These are phyloP conservation scores for Henckelia pumila DNA, from an alignment of 257 asterid genomes.

Conservation along the genomic window DNA sequence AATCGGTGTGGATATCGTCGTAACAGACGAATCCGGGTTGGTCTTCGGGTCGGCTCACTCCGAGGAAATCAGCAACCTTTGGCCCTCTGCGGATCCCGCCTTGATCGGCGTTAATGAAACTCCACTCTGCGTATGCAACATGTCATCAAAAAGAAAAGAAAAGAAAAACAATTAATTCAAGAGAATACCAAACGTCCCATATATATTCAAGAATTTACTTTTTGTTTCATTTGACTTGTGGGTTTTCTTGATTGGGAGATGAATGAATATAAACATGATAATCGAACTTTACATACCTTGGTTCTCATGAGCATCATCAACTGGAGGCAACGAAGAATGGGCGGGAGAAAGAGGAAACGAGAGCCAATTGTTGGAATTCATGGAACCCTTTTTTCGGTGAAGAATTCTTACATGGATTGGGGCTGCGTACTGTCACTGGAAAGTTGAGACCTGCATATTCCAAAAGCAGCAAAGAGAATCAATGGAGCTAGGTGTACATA, in stretches of 20 bases:
- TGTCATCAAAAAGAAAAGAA: background rate
- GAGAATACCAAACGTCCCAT: too few species aligned
- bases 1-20: conserved; percentile 38
- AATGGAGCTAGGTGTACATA: background rate
- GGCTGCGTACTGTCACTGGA: background rate
- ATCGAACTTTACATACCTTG: too few species aligned
- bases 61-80: conserved; percentile 56
- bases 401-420: background rate
- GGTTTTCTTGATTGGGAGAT: too few species aligned
- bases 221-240: too few species aligned
- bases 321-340: conserved; percentile 38
- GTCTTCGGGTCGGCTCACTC: conserved; percentile 33
- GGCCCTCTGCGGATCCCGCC: conserved; percentile 40
- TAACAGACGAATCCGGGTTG: conserved; percentile 38
- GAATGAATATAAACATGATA: too few species aligned
- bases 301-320: too few species aligned
- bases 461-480: conserved; percentile 22
- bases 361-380: conserved; percentile 80
- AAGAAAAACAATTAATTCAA: background rate
- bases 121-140: conserved; percentile 38
- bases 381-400: conserved; percentile 29
- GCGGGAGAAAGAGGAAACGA: conserved; percentile 83
- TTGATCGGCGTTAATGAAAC: conserved; percentile 29
- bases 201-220: background rate
- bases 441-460: conserved; percentile 34